Conservation (phyloP, 164 flowering plant species). For the Annona squamosa region DNA sequence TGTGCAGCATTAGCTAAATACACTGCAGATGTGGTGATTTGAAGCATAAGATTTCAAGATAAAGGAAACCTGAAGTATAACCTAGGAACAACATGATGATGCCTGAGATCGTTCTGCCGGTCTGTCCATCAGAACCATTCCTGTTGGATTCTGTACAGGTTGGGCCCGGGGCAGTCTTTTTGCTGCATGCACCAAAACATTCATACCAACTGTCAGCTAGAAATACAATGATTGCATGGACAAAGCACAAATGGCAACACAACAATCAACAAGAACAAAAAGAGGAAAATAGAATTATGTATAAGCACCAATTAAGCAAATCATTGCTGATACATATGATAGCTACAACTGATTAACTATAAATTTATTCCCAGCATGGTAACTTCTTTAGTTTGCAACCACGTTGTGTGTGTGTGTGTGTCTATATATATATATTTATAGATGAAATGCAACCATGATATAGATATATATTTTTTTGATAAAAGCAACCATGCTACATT, state of each 20-base stretch:
- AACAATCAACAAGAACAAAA: background rate
- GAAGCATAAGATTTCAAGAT: background rate
- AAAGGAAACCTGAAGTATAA: background rate
- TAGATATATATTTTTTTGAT: no score
- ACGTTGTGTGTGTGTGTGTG: no score
- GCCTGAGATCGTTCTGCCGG: constrained; percentile 48
- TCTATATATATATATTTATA: no score
- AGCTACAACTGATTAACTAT: no score
- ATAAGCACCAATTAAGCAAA: no score
- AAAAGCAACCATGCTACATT: background rate
- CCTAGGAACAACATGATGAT: constrained; percentile 59
- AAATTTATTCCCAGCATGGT: no score
- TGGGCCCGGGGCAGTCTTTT: constrained; percentile 69
- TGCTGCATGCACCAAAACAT: constrained; percentile 32
- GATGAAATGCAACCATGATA: no score
- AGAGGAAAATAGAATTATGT: background rate
- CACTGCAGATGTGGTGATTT: background rate
- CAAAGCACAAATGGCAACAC: background rate
- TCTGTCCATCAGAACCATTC: constrained; percentile 73
- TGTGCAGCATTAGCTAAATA: background rate
- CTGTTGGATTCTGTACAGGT: constrained; percentile 68
- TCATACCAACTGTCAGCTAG: background rate
- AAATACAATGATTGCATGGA: background rate
- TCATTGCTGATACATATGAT: no score
- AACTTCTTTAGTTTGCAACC: no score